Evolutionary conservation across 768 basidiomycete species (phyloP), one percentile per base, ranked within the genome.

Genomic region (Crucibulum laeve): DNA sequence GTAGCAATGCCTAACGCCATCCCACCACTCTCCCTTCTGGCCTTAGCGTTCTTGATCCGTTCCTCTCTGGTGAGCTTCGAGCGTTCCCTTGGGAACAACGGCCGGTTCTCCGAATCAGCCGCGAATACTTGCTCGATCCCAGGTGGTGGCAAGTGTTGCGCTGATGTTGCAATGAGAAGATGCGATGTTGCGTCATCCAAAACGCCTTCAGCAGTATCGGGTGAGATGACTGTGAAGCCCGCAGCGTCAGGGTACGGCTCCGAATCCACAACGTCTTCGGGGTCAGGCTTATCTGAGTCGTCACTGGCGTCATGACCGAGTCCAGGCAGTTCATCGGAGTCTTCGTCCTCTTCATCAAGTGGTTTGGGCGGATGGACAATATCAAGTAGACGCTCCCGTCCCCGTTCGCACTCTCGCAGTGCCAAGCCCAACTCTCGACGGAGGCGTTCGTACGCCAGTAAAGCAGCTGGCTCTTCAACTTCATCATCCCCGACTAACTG

Each of bases 61-160:
- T 92, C 88, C 52, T 87, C 87, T 43, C 89, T 67, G 38, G 79
- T 76, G 43, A 91, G 54, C 62, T 73, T 86, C 14, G 83, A 78
- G 49, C 78, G 72, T 55, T 82, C 80, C 33, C 87, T 69, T 28
- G 61, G 55, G 49, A 76, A 83, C 25, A 55, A 53, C 13, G 40
- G 58, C 6, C 58, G 70, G 32, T 61, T 51, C 3, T 63, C 70
- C 3, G 77, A 64, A 4, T 87, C 85, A 1, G 77, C 79, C 56
- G 91, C 89, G 51, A 82, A 92, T n/a, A 92, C 87, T 55, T 89
- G 87, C 54, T 91, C 89, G 39, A 80, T 74, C 11, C 87, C 88
- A 0, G 71, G 76, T 5, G 77, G 72, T 1, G 83, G 83, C 2
- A 87, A 63, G 50, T 81, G 76, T 28, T 71, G 58, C 3, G 77